Evolutionary conservation across 78 protist species (phyloP).

Genomic region (Isochrysis galbana): DNA sequence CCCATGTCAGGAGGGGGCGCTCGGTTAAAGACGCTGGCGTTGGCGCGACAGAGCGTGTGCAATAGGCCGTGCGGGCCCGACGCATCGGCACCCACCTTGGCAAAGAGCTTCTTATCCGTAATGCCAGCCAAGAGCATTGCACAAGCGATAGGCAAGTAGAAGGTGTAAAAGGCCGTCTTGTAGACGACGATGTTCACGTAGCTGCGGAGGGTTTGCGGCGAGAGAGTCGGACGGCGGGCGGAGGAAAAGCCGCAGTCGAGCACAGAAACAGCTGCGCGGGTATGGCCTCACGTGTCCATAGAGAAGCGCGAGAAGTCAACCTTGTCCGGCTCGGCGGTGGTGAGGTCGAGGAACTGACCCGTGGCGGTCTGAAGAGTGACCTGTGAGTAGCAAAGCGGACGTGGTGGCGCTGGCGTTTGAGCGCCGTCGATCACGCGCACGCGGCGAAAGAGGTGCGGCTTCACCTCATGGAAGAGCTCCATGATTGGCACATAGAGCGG

Average conservation of each 20-base stretch:
- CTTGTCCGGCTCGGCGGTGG: conserved; percentile 63
- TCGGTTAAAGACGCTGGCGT: too few relatives aligned
- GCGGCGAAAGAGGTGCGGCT: too few relatives aligned
- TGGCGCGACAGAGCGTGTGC: too few relatives aligned
- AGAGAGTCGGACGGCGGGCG: too few relatives aligned
- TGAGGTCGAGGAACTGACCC: conserved; percentile 93
- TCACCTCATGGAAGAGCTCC: conserved; percentile 79
- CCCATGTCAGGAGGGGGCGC: too few relatives aligned
- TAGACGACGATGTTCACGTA: conserved; percentile 80
- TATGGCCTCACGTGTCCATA: conserved; percentile 37
- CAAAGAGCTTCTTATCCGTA: neutral
- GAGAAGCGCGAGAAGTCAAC: conserved; percentile 66
- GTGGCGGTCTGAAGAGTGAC: conserved; percentile 84
- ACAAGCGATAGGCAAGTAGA: conserved; percentile 90
- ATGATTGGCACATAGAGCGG: conserved; percentile 69
- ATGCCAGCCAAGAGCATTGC: conserved; percentile 84
- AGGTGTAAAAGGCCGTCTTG: conserved; percentile 97
- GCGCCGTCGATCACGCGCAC: too few relatives aligned
- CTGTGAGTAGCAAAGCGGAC: neutral
- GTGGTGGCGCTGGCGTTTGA: neutral
- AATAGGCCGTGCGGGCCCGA: too few relatives aligned
- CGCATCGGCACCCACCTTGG: too few relatives aligned
- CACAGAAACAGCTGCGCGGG: neutral
- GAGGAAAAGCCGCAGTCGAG: too few relatives aligned
- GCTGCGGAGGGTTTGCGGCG: too few relatives aligned